Conservation (phyloP, 108 stramenopile genomes). For the Cyclotella cryptica region DNA sequence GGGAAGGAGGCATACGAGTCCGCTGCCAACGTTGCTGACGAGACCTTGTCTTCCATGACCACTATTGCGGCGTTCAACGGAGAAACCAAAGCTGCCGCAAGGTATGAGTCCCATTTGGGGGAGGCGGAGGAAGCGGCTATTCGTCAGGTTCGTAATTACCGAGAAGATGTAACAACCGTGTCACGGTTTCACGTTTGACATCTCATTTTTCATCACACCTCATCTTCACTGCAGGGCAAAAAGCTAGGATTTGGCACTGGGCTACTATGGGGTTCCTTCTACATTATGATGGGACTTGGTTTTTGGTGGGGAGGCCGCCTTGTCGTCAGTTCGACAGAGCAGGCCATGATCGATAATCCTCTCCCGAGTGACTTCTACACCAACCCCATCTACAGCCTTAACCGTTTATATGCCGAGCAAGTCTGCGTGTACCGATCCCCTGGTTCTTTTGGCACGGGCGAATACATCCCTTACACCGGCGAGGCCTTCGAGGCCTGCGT, state of each 20-base stretch:
- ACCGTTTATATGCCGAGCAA: constrained; percentile 14
- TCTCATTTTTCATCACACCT: neutral
- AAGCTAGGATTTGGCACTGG: constrained; percentile 37
- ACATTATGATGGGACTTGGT: constrained; percentile 41
- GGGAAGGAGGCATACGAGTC: constrained; percentile 51
- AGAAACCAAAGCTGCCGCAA: constrained; percentile 33
- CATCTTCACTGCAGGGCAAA: constrained; percentile 26
- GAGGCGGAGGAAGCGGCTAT: constrained; percentile 42
- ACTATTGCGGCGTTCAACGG: constrained; percentile 34
- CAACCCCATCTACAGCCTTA: constrained; percentile 21
- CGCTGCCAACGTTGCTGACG: constrained; percentile 47
- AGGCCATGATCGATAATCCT: constrained; percentile 41
- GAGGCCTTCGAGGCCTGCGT: constrained; percentile 33
- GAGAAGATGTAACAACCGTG: too few species aligned
- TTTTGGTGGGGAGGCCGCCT: constrained; percentile 48
- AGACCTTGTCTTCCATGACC: constrained; percentile 45
- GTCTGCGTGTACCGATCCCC: constrained; percentile 17
- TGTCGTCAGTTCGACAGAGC: constrained; percentile 19
- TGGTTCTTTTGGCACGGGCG: constrained; percentile 20
- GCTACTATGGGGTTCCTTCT: constrained; percentile 40
- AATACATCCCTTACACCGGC: constrained; percentile 18
- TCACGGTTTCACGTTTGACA: neutral
- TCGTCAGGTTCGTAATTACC: constrained; percentile 16
- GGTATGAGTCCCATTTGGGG: constrained; percentile 38
- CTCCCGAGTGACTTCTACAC: constrained; percentile 35